Conservation (phyloP, 208 protist genomes). For the Willaertia magna region DNA sequence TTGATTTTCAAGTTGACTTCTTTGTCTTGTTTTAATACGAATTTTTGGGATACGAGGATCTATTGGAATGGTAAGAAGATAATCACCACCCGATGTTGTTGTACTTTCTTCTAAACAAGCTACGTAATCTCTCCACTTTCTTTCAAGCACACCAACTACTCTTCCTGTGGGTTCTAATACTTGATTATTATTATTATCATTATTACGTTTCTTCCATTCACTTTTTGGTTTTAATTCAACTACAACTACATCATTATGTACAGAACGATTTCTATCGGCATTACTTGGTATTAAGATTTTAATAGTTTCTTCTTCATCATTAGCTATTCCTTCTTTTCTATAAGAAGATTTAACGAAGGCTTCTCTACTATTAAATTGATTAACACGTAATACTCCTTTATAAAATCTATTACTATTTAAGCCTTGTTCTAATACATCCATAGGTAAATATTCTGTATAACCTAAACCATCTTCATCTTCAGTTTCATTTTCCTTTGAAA, state of each 20-base stretch:
- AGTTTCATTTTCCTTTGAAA: neutral
- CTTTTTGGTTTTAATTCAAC: neutral
- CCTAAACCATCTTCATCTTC: neutral
- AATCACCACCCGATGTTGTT: neutral
- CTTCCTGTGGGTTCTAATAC: neutral
- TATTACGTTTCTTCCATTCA: neutral
- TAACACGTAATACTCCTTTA: neutral
- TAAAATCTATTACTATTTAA: neutral
- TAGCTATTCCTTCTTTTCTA: neutral
- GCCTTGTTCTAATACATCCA: neutral
- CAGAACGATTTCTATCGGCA: neutral
- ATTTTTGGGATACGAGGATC: conserved; percentile 16
- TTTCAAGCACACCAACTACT: conserved; percentile 2
- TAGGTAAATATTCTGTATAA: neutral
- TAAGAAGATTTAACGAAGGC: neutral
- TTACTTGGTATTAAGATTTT: neutral
- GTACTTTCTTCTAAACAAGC: neutral
- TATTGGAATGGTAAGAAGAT: neutral
- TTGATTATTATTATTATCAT: neutral
- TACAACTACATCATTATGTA: neutral
- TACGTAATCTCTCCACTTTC: conserved; percentile 11
- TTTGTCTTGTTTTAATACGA: neutral
- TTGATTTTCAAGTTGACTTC: conserved; percentile 14
- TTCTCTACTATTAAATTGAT: neutral
- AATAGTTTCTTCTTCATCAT: neutral